Base-by-base conservation (phyloP, 495 filamentous ascomycete species). In the Podospora australis region DNA sequence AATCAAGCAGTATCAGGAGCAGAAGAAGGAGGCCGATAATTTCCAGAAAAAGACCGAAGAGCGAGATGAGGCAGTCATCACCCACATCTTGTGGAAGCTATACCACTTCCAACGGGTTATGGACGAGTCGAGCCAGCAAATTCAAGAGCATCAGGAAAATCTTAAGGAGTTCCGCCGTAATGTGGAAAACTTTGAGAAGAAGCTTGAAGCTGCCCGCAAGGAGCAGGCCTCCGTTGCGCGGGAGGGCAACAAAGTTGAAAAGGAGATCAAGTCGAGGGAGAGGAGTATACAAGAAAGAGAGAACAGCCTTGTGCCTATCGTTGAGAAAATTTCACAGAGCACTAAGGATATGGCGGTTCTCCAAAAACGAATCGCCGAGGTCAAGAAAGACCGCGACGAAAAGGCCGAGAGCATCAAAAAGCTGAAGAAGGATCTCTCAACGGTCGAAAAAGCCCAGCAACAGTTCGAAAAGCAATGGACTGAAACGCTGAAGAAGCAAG, bases 1-100 rank as follows among this genome's bases (percentile, higher is more conserved):
- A 65, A 91, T 99, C 58, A 95, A 91, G 66, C 88, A 95, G 57
- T 96, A 95, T 57, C 87, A 92, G 53, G 88, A 96, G 62, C 91
- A 97, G 69, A 97, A 99, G 72, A 83, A 85, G 44, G 94, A 96
- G 58, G 91, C 91, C 7, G 92, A 97, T 41, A 89, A 83, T 50
- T 97, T 88, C 59, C 82, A 90, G 32, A 79, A 78, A 39, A 95
- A 95, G 65, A 84, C 83, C 1, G 83, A 91, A 39, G 89, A 97
- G 67, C 78, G 88, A 29, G 91, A 97, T 64, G 80, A 89, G 45
- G 94, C 92, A 9, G 85, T 95, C 48, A 88, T 97, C 40, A 92
- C 87, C 0, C 94, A 97, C 48, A 89, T 95, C 29, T 70, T 97
- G 10, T 97, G 92, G 91, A 97, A 97, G 66, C 71, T 99, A 2